A percentile compares a stretch with the other conserved stretches of the same genome.
These are phyloP conservation scores for Pythium aristosporum DNA, from an alignment of 352 stramenopile species.

Conservation along the genomic window DNA sequence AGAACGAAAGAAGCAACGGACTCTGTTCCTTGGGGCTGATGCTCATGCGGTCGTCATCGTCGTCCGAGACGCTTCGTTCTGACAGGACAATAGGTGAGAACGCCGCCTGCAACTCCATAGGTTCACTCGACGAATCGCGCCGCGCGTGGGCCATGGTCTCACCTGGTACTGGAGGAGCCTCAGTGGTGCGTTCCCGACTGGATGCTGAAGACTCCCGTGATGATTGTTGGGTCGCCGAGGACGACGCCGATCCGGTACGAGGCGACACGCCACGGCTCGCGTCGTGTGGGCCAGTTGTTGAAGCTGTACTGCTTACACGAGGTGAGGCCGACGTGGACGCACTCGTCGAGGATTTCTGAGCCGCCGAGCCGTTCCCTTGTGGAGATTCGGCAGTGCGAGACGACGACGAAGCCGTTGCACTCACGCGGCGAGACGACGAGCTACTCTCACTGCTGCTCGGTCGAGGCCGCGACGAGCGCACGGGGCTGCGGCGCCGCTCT, in stretches of 20 bases:
- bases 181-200: constrained; percentile 3
- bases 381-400: background rate
- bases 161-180: constrained; percentile 10
- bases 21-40: constrained; percentile 25
- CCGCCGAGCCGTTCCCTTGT: background rate
- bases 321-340: background rate
- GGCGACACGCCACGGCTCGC: background rate
- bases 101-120: constrained; percentile 5
- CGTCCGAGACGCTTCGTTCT: constrained; percentile 23
- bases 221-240: background rate
- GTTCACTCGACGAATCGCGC: constrained; percentile 15
- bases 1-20: background rate
- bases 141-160: background rate
- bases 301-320: background rate
- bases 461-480: background rate
- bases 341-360: background rate
- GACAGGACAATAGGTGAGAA: constrained; percentile 27
- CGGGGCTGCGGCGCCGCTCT: background rate
- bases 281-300: background rate
- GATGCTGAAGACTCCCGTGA: background rate
- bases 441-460: background rate
- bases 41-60: constrained; percentile 36
- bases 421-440: background rate
- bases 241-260: background rate
- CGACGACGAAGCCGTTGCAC: background rate